Evolutionary conservation across 2,329 filamentous ascomycete species (phyloP), one percentile per base, ranked within the genome.

Genomic region (Penicillium palitans): DNA sequence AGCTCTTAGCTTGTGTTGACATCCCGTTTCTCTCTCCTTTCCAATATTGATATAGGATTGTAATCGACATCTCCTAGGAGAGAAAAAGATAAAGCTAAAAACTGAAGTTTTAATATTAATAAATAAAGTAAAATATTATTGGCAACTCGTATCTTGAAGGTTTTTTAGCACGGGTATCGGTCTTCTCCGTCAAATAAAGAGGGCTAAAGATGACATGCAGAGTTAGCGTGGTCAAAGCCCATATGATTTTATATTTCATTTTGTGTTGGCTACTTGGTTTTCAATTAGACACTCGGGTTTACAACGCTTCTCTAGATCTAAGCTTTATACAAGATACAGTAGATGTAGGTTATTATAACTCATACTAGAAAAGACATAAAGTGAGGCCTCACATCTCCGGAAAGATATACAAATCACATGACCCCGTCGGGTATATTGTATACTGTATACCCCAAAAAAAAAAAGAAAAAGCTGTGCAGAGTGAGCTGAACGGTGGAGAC

Each of bases 401-500:
- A 31, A 44, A 8, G 47, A 52, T 45, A 25, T 39, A 46, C 47
- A 41, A 52, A 52, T 56, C 54, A 56, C 54, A 51, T 56, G 54
- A 55, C 52, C 9, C 1, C 24, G 25, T 37, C 3, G 4, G 31
- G 31, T 31, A 45, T 21, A 40, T 4, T 24, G 39, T 44, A 31
- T 19, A 45, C 24, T 2, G 1, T 21, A 21, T 21, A 21, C 19
- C 19, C 19, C 15, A 39, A 35, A 35, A 15, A 15, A 13, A 33
- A 19, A 39, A 35, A 35, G 7, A 15, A 13, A 33, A 50, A 25
- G 9, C 9, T 42, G 49, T 10, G 24, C 41, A 44, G 8, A n/a
- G 41, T 60, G 61, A 67, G 65, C 66, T 68, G 66, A 68, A 66
- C 57, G 24, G 66, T 68, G 66, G 66, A 55, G 64, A 55, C 58